Evolutionary conservation across 106 monocot species (phyloP), one percentile per base, ranked within the genome.

Genomic region (Acorus gramineus): DNA sequence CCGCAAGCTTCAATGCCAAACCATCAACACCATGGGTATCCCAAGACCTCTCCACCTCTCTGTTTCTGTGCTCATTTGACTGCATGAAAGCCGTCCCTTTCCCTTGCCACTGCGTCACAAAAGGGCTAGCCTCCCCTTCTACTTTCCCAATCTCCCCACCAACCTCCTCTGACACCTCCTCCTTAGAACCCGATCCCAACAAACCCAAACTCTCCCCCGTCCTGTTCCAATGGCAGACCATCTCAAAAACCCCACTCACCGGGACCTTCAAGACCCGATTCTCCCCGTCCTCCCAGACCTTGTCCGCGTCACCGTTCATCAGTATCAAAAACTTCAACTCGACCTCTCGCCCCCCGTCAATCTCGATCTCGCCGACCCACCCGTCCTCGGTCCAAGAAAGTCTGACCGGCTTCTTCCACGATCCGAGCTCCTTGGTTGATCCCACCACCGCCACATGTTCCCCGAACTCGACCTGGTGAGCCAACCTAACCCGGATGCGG

Each of bases 401-500:
- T 60, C 51, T 71, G 3, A 86, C 76, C 52, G 28, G 56, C 53
- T 86, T 78, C 68, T 72, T 75, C 94, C 94, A 94, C n/a, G 61
- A 61, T 3, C 94, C 94, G 1, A 94, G 68, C 76, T 84, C 86
- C 63, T 74, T 70, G 66, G 42, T 52, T 51, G 94, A 94, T 2
- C 94, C 90, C 2, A 87, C 52, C 1, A 95, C 44, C 7, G 75
- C 82, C 4, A 84, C 84, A 12, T 84, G 77, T 75, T 94, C 79
- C 47, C 94, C 94, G 68, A 89, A 94, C 67, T 75, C 59, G 6
- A 94, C 94, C 84, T 90, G 89, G 78, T 86, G 94, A 13, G 86
- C 59, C 7, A 94, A 76, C 3, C 80, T 71, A 12, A 86, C 55
- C 4, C 68, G 66, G 10, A 95, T 42, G 59, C 47, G 59, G 47